phyloP scores from a whole-genome alignment of 1,284 basidiomycete species.

The Tausonia pullulans region DNA sequence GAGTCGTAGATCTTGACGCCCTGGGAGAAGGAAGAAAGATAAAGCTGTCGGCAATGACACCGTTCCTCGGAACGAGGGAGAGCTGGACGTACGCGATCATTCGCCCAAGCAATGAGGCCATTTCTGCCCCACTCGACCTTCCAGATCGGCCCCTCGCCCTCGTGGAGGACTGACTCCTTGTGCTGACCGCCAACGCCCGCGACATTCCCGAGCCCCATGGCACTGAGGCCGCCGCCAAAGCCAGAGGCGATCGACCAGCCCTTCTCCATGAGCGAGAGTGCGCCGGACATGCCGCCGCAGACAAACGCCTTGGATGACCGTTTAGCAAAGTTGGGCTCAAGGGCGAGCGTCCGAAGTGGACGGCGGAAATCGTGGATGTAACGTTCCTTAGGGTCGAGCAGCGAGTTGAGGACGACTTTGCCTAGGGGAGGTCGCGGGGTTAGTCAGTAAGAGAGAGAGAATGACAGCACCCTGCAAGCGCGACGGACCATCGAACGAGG shows the following conservation, averaged over 20 bases:
- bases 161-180: slow-evolving; percentile 75
- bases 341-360: slow-evolving; percentile 76
- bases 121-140: slow-evolving; percentile 67
- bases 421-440: slow-evolving; percentile 36
- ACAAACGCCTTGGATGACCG: slow-evolving; percentile 73
- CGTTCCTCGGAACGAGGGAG: background rate
- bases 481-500: slow-evolving; percentile 78
- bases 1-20: slow-evolving; percentile 93
- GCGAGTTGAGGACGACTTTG: slow-evolving; percentile 77
- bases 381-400: slow-evolving; percentile 59
- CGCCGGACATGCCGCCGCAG: slow-evolving; percentile 86
- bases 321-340: slow-evolving; percentile 85
- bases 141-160: slow-evolving; percentile 92
- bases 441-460: background rate
- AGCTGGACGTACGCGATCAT: slow-evolving; percentile 56
- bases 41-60: background rate
- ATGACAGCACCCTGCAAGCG: too few relatives aligned
- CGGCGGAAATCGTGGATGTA: slow-evolving; percentile 88
- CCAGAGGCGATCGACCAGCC: slow-evolving; percentile 55
- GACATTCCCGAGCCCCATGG: background rate
- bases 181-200: slow-evolving; percentile 45
- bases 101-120: slow-evolving; percentile 88
- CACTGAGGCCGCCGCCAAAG: slow-evolving; percentile 3
- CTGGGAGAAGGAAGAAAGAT: slow-evolving; percentile 32
- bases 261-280: slow-evolving; percentile 77